A percentile compares a stretch with the other conserved stretches of the same genome.
phyloP scores from a whole-genome alignment of 1,284 basidiomycete genomes.

The Wallemia ichthyophaga region DNA sequence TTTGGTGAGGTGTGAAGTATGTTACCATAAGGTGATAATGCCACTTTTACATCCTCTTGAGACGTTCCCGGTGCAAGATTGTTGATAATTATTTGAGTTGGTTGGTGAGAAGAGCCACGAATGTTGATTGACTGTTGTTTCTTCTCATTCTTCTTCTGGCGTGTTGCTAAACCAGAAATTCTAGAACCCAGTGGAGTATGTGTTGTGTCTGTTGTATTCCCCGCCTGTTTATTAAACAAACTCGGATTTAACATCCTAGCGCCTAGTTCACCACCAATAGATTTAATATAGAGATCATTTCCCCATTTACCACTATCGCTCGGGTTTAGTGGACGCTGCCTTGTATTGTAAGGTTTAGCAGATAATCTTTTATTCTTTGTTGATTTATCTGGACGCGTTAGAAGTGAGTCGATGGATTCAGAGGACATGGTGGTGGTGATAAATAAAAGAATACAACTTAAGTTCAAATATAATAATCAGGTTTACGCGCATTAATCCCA shows the following conservation, averaged over 20 bases:
- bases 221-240: neutral
- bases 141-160: neutral
- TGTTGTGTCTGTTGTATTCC: neutral
- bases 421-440: neutral
- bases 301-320: neutral
- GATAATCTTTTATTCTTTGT: no score
- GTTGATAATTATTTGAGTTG: neutral
- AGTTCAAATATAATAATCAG: constrained; percentile 1
- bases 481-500: constrained; percentile 26
- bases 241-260: neutral
- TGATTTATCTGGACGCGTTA: neutral
- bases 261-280: neutral
- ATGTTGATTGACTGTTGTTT: neutral
- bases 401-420: neutral
- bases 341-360: neutral
- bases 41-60: neutral
- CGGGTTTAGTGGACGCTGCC: neutral
- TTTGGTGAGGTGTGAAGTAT: neutral
- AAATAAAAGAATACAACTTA: neutral
- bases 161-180: neutral
- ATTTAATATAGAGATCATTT: neutral
- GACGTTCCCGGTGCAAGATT: neutral
- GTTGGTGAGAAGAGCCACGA: neutral
- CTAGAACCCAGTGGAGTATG: neutral
- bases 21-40: neutral